phyloP scores from a whole-genome alignment of 2,329 filamentous ascomycete species.

The Nothophoma quercina region DNA sequence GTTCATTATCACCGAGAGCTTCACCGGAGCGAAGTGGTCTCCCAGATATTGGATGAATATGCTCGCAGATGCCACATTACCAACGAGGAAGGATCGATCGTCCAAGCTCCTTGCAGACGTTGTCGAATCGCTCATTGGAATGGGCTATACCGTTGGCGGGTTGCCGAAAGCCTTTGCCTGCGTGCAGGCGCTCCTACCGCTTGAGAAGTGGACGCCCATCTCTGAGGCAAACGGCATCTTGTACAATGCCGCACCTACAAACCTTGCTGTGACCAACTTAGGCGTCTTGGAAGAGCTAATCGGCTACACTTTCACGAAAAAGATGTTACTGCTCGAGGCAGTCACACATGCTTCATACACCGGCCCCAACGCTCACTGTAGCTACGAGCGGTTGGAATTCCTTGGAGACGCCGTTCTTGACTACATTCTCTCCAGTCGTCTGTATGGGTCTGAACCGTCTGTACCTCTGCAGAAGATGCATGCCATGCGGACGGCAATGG shows the following conservation, averaged over 20 bases:
- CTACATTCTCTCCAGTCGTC: constrained; percentile 70
- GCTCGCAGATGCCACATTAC: constrained; percentile 22
- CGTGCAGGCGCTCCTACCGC: constrained; percentile 69
- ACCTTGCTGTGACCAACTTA: constrained; percentile 24
- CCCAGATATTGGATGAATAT: constrained; percentile 66
- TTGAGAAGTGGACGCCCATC: constrained; percentile 55
- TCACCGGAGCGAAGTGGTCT: constrained; percentile 76
- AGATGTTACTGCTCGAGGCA: constrained; percentile 75
- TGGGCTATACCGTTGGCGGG: constrained; percentile 73
- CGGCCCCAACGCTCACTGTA: constrained; percentile 52
- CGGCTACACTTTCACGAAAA: constrained; percentile 73
- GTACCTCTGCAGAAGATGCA: constrained; percentile 73
- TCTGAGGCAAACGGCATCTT: constrained; percentile 37
- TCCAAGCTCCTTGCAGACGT: constrained; percentile 88
- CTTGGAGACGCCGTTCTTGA: constrained; percentile 88
- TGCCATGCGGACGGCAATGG: constrained; percentile 74
- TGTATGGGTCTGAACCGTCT: constrained; percentile 62
- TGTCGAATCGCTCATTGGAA: constrained; percentile 84
- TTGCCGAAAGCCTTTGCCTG: constrained; percentile 68
- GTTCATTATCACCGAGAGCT: constrained; percentile 74
- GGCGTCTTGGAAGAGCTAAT: constrained; percentile 68
- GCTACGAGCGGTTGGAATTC: constrained; percentile 83
- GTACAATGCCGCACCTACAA: constrained; percentile 25
- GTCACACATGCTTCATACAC: constrained; percentile 76
- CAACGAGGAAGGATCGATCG: constrained; percentile 59